Conservation (phyloP, 1,284 basidiomycete genomes). For the Lignosus rhinocerotis region DNA sequence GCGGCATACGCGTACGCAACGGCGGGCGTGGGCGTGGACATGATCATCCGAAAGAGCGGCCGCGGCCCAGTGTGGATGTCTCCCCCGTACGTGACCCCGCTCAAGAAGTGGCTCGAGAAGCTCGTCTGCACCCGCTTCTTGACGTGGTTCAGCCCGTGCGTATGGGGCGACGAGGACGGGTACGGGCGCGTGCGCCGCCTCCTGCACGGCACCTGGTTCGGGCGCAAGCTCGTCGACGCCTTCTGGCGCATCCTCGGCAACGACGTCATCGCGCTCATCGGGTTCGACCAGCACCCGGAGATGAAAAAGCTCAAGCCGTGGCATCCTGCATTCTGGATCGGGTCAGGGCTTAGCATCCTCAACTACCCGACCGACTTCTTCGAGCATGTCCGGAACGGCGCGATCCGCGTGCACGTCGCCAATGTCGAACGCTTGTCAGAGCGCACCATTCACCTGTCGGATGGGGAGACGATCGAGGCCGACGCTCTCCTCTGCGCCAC, state of each 20-base stretch:
- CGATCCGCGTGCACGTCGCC: slow-evolving; percentile 2
- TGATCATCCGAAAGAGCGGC: slow-evolving; percentile 2
- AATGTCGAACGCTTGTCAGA: neutral
- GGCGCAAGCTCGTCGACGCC: slow-evolving; percentile 1
- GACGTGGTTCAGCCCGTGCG: slow-evolving; percentile 1
- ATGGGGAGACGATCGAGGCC: neutral
- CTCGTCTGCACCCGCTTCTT: neutral
- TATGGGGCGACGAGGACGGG: slow-evolving; percentile 1
- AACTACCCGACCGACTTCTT: slow-evolving; percentile 1
- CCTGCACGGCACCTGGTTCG: neutral
- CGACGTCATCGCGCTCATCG: neutral
- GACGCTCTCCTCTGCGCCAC: neutral
- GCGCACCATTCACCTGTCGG: neutral
- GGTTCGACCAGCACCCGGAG: neutral
- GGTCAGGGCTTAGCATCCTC: neutral
- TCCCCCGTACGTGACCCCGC: slow-evolving; percentile 1
- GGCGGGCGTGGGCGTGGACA: neutral
- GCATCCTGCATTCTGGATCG: neutral
- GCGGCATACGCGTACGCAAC: slow-evolving; percentile 1
- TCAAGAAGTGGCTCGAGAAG: slow-evolving; percentile 4
- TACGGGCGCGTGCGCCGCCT: neutral
- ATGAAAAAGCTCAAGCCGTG: slow-evolving; percentile 1
- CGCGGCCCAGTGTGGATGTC: slow-evolving; percentile 1
- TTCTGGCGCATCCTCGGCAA: neutral
- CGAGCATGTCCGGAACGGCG: neutral